A percentile compares a stretch with the other conserved stretches of the same genome.
Conservation (phyloP, 352 stramenopile species). For the Elongisporangium senticosum region DNA sequence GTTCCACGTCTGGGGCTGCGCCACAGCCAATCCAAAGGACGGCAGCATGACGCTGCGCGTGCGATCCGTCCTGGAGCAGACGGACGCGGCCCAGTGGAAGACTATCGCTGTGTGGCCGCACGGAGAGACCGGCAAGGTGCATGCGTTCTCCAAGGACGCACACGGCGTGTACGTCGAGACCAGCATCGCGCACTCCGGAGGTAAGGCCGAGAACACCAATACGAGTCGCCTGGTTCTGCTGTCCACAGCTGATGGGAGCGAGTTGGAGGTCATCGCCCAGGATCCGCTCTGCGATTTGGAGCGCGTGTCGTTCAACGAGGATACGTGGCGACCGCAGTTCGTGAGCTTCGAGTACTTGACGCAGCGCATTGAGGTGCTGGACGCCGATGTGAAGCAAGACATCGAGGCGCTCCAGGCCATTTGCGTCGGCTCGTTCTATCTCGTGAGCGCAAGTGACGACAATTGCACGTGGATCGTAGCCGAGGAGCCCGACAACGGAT, state of each 20-base stretch:
- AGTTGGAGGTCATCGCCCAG: constrained; percentile 23
- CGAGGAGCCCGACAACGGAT: constrained; percentile 57
- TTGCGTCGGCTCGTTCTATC: constrained; percentile 16
- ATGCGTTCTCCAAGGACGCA: constrained; percentile 23
- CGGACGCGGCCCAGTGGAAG: constrained; percentile 20
- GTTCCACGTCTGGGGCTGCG: constrained; percentile 21
- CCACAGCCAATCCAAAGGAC: constrained; percentile 9
- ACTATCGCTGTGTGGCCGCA: constrained; percentile 29
- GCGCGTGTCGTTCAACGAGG: constrained; percentile 22
- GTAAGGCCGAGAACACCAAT: constrained; percentile 5
- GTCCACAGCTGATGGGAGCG: constrained; percentile 23
- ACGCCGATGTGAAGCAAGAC: constrained; percentile 22
- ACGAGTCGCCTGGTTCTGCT: constrained; percentile 36
- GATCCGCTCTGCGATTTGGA: constrained; percentile 22
- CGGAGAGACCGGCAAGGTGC: constrained; percentile 19
- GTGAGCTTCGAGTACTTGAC: constrained; percentile 31
- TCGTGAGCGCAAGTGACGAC: constrained; percentile 26
- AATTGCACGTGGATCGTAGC: constrained; percentile 58
- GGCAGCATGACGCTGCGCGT: constrained; percentile 24
- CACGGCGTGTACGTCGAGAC: constrained; percentile 30
- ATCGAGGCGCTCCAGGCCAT: constrained; percentile 17
- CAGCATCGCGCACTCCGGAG: constrained; percentile 21
- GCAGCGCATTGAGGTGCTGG: constrained; percentile 24
- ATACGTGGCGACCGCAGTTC: constrained; percentile 15
- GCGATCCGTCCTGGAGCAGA: constrained; percentile 10